A percentile compares a stretch with the other conserved stretches of the same genome.
Conservation (phyloP, 345 rosid genomes). For the Laguncularia racemosa region DNA sequence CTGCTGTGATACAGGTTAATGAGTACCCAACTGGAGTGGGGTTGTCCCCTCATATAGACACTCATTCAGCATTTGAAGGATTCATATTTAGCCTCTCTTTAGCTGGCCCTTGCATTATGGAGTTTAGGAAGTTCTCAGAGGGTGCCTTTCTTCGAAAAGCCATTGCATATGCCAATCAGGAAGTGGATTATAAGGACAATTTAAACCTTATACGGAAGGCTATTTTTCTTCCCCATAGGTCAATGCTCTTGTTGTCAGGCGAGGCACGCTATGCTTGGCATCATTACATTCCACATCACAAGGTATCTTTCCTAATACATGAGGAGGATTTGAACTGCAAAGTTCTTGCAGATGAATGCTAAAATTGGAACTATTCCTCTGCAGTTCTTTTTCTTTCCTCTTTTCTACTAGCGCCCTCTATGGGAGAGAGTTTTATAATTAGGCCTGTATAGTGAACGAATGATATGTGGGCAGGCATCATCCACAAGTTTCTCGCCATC, state of each 20-base stretch:
- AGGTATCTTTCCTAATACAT: conserved; percentile 31
- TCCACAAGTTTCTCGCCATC: too few species aligned
- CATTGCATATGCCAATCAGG: conserved; percentile 19
- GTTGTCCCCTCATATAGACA: conserved; percentile 92
- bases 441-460: too few species aligned
- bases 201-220: conserved; percentile 45
- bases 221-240: conserved; percentile 82
- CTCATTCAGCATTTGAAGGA: conserved; percentile 94
- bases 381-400: too few species aligned
- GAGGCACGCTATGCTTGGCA: conserved; percentile 99
- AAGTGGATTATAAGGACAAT: conserved; percentile 25
- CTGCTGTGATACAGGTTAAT: conserved; percentile 52
- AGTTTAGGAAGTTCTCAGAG: conserved; percentile 67
- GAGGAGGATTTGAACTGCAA: neutral
- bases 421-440: too few species aligned
- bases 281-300: conserved; percentile 96
- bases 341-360: too few species aligned
- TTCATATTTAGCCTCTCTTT: conserved; percentile 87
- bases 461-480: too few species aligned
- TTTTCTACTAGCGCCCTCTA: too few species aligned
- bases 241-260: conserved; percentile 78
- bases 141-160: conserved; percentile 35
- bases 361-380: too few species aligned
- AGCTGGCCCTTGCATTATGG: conserved; percentile 98
- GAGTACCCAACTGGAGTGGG: conserved; percentile 98